Base-by-base conservation (phyloP, 2,329 filamentous ascomycete species). In the Pyrenochaeta sp. region DNA sequence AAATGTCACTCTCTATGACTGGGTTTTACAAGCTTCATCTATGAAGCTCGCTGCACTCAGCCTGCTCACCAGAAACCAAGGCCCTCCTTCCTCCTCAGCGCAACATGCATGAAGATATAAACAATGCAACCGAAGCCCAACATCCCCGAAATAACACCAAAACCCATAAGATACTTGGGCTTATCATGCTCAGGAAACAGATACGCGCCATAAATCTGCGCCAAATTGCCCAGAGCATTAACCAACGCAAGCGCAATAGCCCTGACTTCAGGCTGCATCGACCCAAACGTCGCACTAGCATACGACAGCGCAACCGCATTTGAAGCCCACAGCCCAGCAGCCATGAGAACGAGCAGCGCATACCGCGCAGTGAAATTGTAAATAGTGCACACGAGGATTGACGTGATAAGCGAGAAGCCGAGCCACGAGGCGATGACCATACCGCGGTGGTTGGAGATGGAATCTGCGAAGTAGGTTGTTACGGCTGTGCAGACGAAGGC, bases 311-410 rank as follows among this genome's bases (percentile, higher is more conserved):
- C 77, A 2, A 83, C 77, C 0, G 80, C 83, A 64, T 87, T 86
- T 1, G 81, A 80, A 0, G 82, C 76, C 84, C 83, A 86, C 0
- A 86, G 75, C 0, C 83, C 85, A 1, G 82, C 80, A 0, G 84
- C 83, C 83, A 86, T 85, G 54, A 87, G 75, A 1, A 86, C 82
- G 0, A 87, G 78, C 1, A 87, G 75, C 0, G 78, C 83, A 61
- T 87, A 87, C 5, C 85, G 78, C 0, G 82, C 84, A 0, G 76
- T 83, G 70, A 81, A 83, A 67, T 83, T 73, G 69, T 85, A 85
- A 2, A 86, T 71, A 6, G 65, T 64, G 59, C 78, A 79, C 12
- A 80, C 75, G 51, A 75, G 63, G 58, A 81, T 75, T 3, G 74
- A 74, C 15, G 77, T 78, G 48, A 79, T 62, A 52, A 78, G 74